Conservation (phyloP, 2,329 filamentous ascomycete species). For the Fusarium pseudoanthophilum region DNA sequence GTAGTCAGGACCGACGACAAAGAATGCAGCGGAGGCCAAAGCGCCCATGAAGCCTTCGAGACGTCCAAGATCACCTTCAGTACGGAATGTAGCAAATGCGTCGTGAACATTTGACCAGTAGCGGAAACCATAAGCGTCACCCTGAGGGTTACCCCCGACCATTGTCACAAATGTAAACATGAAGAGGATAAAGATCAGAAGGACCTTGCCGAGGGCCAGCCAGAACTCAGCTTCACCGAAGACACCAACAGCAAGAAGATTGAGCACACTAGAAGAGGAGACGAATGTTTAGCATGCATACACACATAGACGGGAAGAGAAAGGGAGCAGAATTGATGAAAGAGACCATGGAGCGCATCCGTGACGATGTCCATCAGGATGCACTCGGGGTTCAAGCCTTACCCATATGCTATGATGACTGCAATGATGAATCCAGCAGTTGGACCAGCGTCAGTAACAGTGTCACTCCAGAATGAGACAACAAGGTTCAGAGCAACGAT, state of each 20-base stretch:
- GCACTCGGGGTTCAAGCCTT: conserved; percentile 25
- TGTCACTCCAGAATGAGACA: conserved; percentile 44
- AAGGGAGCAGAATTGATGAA: neutral
- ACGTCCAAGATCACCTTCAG: conserved; percentile 29
- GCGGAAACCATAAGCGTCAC: conserved; percentile 35
- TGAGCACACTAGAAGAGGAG: conserved; percentile 46
- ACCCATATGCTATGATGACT: conserved; percentile 37
- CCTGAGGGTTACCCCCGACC: conserved; percentile 34
- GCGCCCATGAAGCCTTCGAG: conserved; percentile 35
- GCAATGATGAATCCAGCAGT: conserved; percentile 46
- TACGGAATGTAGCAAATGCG: conserved; percentile 25
- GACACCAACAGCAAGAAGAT: conserved; percentile 48
- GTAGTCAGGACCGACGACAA: conserved; percentile 35
- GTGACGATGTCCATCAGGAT: conserved; percentile 34
- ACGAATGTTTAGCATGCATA: conserved; percentile 33
- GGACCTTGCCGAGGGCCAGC: conserved; percentile 33
- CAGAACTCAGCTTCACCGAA: conserved; percentile 41
- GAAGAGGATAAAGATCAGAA: conserved; percentile 39
- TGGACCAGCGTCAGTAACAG: conserved; percentile 27
- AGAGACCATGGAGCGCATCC: conserved; percentile 27
- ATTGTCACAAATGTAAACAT: conserved; percentile 39
- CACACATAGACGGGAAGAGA: conserved; percentile 8
- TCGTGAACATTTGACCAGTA: conserved; percentile 31
- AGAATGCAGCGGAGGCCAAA: conserved; percentile 29
- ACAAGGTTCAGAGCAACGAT: conserved; percentile 48